These are phyloP conservation scores for Fraxinus cuspidata DNA, from an alignment of 257 asterid genomes.

Conservation along the genomic window DNA sequence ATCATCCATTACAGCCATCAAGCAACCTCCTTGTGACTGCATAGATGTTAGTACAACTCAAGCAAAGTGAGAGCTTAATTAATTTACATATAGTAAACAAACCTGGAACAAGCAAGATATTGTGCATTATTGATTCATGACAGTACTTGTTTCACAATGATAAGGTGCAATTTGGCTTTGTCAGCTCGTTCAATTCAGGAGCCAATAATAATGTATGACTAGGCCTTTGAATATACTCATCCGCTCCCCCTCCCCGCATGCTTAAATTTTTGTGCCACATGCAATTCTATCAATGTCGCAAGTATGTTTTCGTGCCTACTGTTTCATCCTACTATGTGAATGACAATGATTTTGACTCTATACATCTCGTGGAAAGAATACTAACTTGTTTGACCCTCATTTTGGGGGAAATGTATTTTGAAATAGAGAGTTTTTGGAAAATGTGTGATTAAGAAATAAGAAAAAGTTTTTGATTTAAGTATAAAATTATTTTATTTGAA, in stretches of 20 bases:
- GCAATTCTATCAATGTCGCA: not conserved
- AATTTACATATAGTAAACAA: no score
- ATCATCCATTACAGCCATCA: not conserved
- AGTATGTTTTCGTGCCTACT: not conserved
- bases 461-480: no score
- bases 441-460: no score
- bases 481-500: no score
- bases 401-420: no score
- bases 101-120: no score
- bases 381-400: no score
- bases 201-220: not conserved
- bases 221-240: not conserved
- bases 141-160: no score
- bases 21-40: not conserved
- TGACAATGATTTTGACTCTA: not conserved
- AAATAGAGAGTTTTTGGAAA: no score
- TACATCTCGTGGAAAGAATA: slow-evolving; percentile 6
- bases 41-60: not conserved
- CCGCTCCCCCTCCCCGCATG: not conserved
- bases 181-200: not conserved
- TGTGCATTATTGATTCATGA: no score
- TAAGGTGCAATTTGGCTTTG: no score
- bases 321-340: slow-evolving; percentile 9
- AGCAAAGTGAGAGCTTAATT: no score
- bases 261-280: not conserved